Conservation (phyloP, 495 filamentous ascomycete genomes). For the Aspergillus campestris region DNA sequence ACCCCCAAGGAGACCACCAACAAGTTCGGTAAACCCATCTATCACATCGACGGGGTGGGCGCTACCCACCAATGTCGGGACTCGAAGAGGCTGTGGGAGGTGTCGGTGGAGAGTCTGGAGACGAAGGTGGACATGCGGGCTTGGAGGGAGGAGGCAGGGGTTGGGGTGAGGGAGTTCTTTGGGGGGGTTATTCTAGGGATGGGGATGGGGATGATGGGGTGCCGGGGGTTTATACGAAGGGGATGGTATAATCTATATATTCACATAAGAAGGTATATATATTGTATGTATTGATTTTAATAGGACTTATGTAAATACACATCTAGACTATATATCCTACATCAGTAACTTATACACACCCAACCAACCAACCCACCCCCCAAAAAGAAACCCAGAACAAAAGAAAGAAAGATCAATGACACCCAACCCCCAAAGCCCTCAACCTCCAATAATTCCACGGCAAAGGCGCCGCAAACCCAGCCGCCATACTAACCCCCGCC, state of each 20-base stretch:
- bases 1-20: slow-evolving; percentile 18
- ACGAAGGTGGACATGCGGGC: slow-evolving; percentile 2
- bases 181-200: not conserved
- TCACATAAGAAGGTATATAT: not conserved
- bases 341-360: too few species aligned
- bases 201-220: not conserved
- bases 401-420: slow-evolving; percentile 26
- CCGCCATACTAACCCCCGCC: slow-evolving; percentile 27
- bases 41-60: slow-evolving; percentile 10
- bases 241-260: not conserved
- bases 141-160: slow-evolving; percentile 2
- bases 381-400: too few species aligned
- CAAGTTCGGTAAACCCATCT: slow-evolving; percentile 1
- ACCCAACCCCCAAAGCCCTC: slow-evolving; percentile 31
- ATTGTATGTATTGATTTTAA: not conserved
- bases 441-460: slow-evolving; percentile 40
- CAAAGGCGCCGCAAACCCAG: slow-evolving; percentile 37
- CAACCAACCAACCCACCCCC: too few species aligned
- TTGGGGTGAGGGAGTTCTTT: slow-evolving; percentile 7
- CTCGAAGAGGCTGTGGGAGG: slow-evolving; percentile 9
- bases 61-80: slow-evolving; percentile 13
- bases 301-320: too few species aligned
- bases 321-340: too few species aligned
- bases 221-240: not conserved
- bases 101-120: not conserved